Evolutionary conservation across 1,284 basidiomycete genomes (phyloP), one percentile per base, ranked within the genome.

Genomic region (Trametes hirsuta): DNA sequence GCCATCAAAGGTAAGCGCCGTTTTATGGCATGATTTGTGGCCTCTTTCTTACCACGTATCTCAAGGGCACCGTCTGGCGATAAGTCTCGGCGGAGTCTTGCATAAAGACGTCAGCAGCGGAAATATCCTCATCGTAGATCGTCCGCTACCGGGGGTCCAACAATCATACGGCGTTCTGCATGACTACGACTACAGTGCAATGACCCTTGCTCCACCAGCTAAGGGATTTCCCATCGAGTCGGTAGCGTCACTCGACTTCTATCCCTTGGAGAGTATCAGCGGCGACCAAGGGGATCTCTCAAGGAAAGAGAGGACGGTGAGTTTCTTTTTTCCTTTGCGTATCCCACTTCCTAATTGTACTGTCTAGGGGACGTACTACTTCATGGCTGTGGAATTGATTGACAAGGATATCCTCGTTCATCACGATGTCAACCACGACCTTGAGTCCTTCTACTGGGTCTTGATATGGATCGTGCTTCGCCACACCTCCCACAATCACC

Each of bases 391-490:
- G 11, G 55, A 61, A 15, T 22, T 58, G 2, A 42, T 61, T 3
- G 42, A 53, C 15, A 34, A 41, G 8, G 30, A 44, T 15, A 10
- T 25, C 37, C 45, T 40, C 18, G n/a, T 47, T 8, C 18, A 52
- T 6, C 62, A 64, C 21, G 30, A 60, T 25, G 52, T 36, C 1
- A 24, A 44, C 10, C 62, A 64, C 36, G 63, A 65, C 12, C 45
- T 65, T 1, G 63, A 65, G 25, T 59, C 63, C 1, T 65, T 62
- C 47, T 65, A 47, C 58, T 65, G 63, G 63, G 45, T 65, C 1
- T 24, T 65, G 1, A 3, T 65, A 6, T 65, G 63, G 63, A 41
- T 62, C 4, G 51, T 62, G 5, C 51, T 62, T 6, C 56, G 59
- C 2, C 56, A 64, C 36, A 57, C 59, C 14, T 18, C 24, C 4